Percentiles rank a stretch among this genome's conserved stretches.
Conservation (phyloP, 2,329 filamentous ascomycete species). For the Colletotrichum eleusines region DNA sequence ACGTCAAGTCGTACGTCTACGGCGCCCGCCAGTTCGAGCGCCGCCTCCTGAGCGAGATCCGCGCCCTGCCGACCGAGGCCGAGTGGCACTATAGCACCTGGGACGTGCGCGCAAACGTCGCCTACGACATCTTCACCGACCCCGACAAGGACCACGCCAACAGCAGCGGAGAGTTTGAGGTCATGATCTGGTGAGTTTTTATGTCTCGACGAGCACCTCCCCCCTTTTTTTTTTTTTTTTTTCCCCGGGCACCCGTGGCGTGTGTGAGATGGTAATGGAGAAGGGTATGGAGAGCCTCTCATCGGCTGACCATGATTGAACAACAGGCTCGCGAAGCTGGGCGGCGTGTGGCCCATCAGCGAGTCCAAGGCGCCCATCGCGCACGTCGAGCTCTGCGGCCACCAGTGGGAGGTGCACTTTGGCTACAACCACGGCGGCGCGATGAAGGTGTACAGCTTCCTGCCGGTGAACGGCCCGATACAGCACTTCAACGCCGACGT, state of each 20-base stretch:
- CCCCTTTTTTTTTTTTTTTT: too few relatives aligned
- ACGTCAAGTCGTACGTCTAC: conserved; percentile 61
- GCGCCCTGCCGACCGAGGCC: conserved; percentile 51
- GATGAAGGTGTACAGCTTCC: conserved; percentile 68
- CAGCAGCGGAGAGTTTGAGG: conserved; percentile 64
- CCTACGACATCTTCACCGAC: conserved; percentile 72
- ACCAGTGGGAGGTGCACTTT: conserved; percentile 65
- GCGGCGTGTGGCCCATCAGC: conserved; percentile 64
- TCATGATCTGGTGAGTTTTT: conserved; percentile 70
- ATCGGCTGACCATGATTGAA: neutral
- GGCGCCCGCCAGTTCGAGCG: conserved; percentile 51
- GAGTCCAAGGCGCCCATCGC: conserved; percentile 41
- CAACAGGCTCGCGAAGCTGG: conserved; percentile 66
- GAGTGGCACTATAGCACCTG: conserved; percentile 61
- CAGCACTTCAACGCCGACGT: conserved; percentile 65
- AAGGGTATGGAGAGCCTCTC: neutral
- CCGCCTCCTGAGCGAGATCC: conserved; percentile 50
- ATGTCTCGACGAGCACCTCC: accelerated
- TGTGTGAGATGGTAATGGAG: too few relatives aligned
- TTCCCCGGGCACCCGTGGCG: too few relatives aligned
- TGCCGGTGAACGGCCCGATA: conserved; percentile 50
- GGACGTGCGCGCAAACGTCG: conserved; percentile 67
- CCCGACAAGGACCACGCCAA: conserved; percentile 50
- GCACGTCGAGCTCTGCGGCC: conserved; percentile 37
- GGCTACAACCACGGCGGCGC: conserved; percentile 62